phyloP scores from a whole-genome alignment of 2,329 filamentous ascomycete species.

The Blastomyces parvus region DNA sequence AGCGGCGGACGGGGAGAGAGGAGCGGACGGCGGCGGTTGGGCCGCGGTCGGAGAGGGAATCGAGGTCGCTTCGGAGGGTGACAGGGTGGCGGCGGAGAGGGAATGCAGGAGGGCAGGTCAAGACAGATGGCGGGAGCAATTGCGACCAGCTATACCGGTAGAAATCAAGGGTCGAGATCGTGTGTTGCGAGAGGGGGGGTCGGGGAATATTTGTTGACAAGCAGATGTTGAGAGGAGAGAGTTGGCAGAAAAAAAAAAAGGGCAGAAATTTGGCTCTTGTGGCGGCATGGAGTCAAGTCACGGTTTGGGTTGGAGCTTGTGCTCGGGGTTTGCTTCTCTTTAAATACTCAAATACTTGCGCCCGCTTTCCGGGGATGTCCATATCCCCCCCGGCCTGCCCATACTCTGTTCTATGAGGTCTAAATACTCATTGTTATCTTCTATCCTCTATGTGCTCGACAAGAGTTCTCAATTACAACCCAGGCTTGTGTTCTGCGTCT shows the following conservation, averaged over 20 bases:
- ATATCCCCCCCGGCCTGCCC: background rate
- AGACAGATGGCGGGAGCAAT: background rate
- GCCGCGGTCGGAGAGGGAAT: constrained; percentile 8
- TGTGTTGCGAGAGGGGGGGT: background rate
- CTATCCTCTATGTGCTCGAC: too few species aligned
- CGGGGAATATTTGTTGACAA: background rate
- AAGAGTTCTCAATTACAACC: too few species aligned
- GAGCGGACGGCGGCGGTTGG: constrained; percentile 8
- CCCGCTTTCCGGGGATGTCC: background rate
- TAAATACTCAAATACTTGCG: too few species aligned
- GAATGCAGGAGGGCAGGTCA: background rate
- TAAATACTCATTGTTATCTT: too few species aligned
- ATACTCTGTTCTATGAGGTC: background rate
- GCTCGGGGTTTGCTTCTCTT: background rate
- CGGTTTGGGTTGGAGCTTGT: background rate
- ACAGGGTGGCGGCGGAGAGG: constrained; percentile 8
- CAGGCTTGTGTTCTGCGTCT: too few species aligned
- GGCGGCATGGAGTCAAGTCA: background rate
- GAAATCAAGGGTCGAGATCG: background rate
- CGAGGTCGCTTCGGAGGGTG: constrained; percentile 9
- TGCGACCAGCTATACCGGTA: background rate
- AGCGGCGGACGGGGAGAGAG: constrained; percentile 8
- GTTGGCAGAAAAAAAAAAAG: background rate
- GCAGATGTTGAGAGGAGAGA: background rate
- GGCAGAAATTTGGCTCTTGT: background rate